Base-by-base conservation (phyloP, 441 rosid genomes). In the Populus trichocarpa region DNA sequence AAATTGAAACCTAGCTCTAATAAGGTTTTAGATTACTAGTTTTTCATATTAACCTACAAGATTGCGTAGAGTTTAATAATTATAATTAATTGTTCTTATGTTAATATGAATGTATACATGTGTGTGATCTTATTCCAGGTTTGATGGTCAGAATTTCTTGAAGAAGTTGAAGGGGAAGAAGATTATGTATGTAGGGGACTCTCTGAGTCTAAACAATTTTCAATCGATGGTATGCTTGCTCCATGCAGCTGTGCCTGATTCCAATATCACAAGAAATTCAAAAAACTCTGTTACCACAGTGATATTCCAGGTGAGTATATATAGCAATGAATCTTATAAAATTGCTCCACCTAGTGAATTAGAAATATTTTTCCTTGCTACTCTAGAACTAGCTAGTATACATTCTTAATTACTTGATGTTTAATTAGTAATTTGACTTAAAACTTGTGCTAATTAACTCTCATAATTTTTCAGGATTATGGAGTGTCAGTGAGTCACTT, bases 131-230 rank as follows among this genome's bases (percentile, higher is more conserved):
- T 35, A 7, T 23, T 5, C 0, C 76, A 95, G 99, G 78, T 95
- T 91, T 67, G 73, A 92, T 77, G 96, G 92, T 5, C 23, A 12
- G 38, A 78, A 77, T 33, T 91, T 95, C 68, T 73, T 95, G 77
- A 74, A 84, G 78, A 88, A 67, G 78, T 74, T 86, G 40, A 81
- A 77, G 77, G 97, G 97, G 72, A 93, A 93, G 86, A 88, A 84
- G 65, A 87, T 95, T 16, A 92, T 92, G 93, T 91, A 90, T 42
- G 87, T 92, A 12, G 96, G 99, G n/a, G 99, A 95, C 80, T 95
- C 99, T 2, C 79, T 95, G 1, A 93, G 97, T 80, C 71, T 88
- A 22, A 91, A 95, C 67, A 97, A 91, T 59, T 92, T 90, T 89
- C 90, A 92, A 42, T 95, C 98, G 4, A 80, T 95, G 80, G 75